Evolutionary conservation across 192 early-diverging fungal genomes (phyloP), one percentile per base, ranked within the genome.

Genomic region (Podila horticola): DNA sequence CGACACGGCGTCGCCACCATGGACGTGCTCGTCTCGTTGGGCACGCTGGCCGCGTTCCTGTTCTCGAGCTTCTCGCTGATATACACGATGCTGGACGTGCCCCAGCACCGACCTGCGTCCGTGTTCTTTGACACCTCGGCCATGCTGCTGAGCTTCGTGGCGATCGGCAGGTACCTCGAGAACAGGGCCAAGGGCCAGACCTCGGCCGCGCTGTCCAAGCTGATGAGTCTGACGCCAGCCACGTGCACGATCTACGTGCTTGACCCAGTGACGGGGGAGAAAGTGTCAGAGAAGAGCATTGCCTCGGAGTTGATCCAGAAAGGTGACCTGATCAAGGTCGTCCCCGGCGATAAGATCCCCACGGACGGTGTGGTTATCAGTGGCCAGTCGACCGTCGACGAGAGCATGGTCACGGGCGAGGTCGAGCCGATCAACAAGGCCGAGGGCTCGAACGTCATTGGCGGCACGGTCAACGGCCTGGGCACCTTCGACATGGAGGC

Each of bases 321-420:
- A 5, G 94, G 93, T 58, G 98, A 99, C 83, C 62, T 92, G 7
- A 81, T 98, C 82, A 95, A 94, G 72, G 87, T 98, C 52, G 84
- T 97, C 20, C 98, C 98, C 1, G 96, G 96, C 33, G 97, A 98
- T 79, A 93, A 96, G 48, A 88, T 99, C 51, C 96, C 98, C 9
- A 91, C 94, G 0, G 98, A 99, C 76, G 98, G 97, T 19, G 71
- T 85, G 1, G 86, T 99, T 13, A 82, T 92, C 19, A 84, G 74
- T 28, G 98, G 98, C 20, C 34, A 67, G 6, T 94, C 94, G 38
- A 86, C 88, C 34, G 91, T 97, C 12, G 97, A 99, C 86, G 98
- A 99, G 85, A 94, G 95, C n/a, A 93, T 97, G 68, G 92, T 99
- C 0, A 98, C 98, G 0, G 98, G 98, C 67, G 98, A 99, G 84